These are phyloP conservation scores for Raffaelea ambrosiae DNA, from an alignment of 2,329 filamentous ascomycete genomes.

Conservation along the genomic window DNA sequence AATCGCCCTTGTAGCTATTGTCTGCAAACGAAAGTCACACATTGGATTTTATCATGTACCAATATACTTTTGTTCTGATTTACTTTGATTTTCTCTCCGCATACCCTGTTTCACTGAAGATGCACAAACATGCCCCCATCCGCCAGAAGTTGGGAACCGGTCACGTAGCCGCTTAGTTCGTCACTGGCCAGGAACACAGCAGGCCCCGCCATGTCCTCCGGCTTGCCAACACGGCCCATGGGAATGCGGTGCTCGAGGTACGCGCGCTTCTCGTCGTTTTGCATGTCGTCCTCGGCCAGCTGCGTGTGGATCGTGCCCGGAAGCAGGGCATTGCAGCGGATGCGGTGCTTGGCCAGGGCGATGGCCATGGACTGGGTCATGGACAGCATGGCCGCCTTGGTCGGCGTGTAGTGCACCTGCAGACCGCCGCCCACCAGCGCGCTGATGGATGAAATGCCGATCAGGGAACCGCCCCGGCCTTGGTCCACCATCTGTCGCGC, in stretches of 20 bases:
- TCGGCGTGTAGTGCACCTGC: conserved; percentile 66
- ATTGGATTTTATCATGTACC: too few species aligned
- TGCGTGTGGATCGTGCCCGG: conserved; percentile 64
- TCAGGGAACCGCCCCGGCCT: conserved; percentile 69
- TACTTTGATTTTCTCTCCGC: too few species aligned
- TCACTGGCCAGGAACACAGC: conserved; percentile 63
- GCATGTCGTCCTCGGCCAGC: conserved; percentile 60
- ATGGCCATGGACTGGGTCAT: conserved; percentile 62
- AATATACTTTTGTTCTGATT: too few species aligned
- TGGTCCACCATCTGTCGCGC: conserved; percentile 67
- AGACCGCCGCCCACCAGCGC: conserved; percentile 56
- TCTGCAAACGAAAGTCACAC: too few species aligned
- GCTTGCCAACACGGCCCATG: conserved; percentile 50
- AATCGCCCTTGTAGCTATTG: too few species aligned
- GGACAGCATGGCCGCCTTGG: conserved; percentile 60
- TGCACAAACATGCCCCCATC: conserved; percentile 70
- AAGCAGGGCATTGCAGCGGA: conserved; percentile 61
- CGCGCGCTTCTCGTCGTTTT: conserved; percentile 51
- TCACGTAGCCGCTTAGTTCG: conserved; percentile 57
- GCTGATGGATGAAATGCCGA: conserved; percentile 31
- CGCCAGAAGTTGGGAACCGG: conserved; percentile 60
- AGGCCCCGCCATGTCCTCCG: conserved; percentile 58
- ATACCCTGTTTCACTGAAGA: conserved; percentile 40
- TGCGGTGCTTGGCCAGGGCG: conserved; percentile 56
- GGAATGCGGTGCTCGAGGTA: conserved; percentile 64